Evolutionary conservation across 140 eudicot genomes (phyloP).

Genomic region (Stevia rebaudiana): DNA sequence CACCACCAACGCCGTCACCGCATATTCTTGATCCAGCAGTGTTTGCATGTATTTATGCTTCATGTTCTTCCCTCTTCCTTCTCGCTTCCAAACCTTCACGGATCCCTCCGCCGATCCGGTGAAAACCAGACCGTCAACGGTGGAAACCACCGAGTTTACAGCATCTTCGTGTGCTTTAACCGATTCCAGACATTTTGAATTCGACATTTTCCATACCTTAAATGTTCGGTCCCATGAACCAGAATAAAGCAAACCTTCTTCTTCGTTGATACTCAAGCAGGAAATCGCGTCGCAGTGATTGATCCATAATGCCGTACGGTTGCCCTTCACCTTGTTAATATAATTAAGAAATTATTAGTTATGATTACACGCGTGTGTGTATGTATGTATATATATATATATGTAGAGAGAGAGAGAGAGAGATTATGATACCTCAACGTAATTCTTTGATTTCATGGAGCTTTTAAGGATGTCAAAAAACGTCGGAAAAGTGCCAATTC

Average conservation of each 20-base stretch:
- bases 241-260: conserved; percentile 62
- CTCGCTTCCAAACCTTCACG: conserved; percentile 83
- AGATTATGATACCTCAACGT: conserved; percentile 43
- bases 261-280: conserved; percentile 46
- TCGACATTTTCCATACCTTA: conserved; percentile 69
- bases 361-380: too few species aligned
- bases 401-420: too few species aligned
- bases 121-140: conserved; percentile 50
- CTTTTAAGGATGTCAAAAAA: conserved; percentile 62
- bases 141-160: conserved; percentile 69
- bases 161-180: conserved; percentile 88
- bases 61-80: conserved; percentile 45
- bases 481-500: conserved; percentile 68
- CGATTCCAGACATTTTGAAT: conserved; percentile 67
- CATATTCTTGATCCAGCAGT: conserved; percentile 64
- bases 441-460: conserved; percentile 64
- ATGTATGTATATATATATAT: too few species aligned
- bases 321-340: conserved; percentile 33
- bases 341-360: not conserved
- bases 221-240: conserved; percentile 92
- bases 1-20: conserved; percentile 67
- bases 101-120: conserved; percentile 91
- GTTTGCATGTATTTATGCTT: conserved; percentile 45
- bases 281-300: conserved; percentile 82
- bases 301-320: conserved; percentile 58